Evolutionary conservation across 805 yeast species (phyloP), one percentile per base, ranked within the genome.

Genomic region (Kazachstania martiniae): DNA sequence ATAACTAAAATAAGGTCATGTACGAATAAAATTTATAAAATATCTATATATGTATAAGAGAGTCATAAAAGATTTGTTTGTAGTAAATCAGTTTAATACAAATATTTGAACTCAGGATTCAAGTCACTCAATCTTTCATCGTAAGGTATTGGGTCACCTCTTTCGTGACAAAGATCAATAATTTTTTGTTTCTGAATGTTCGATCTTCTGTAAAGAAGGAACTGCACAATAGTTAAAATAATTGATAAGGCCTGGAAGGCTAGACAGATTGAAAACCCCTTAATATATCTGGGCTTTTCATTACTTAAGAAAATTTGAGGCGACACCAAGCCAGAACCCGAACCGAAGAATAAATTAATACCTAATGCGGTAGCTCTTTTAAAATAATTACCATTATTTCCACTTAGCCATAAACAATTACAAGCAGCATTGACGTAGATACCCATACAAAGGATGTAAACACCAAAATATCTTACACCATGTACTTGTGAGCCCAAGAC

Each of bases 31-130:
- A n/a, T n/a, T n/a, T n/a, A n/a, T n/a, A n/a, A n/a, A n/a, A n/a
- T n/a, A n/a, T n/a, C n/a, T 22, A 29, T 18, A 15, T 23, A 23
- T 8, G 7, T 23, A 30, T 23, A 30, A 23, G 14, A 12, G n/a
- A n/a, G n/a, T n/a, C n/a, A n/a, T n/a, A n/a, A n/a, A n/a, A n/a
- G n/a, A n/a, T n/a, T n/a, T n/a, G n/a, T n/a, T n/a, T n/a, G n/a
- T n/a, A n/a, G n/a, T n/a, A n/a, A n/a, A n/a, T n/a, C n/a, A n/a
- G 12, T 25, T 39, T 49, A 68, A 44, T 66, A 67, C 54, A 66
- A 46, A 51, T 68, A 69, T 46, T 53, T 60, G 44, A 66, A 65
- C 24, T 61, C 56, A 18, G 74, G 74, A 41, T 64, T 63, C 29
- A 42, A 38, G 35, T 61, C 66, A 47, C 65, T 42, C 32, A 51